These are phyloP conservation scores for Ogataea nakhonphanomensis DNA, from an alignment of 805 yeast species.

Conservation along the genomic window DNA sequence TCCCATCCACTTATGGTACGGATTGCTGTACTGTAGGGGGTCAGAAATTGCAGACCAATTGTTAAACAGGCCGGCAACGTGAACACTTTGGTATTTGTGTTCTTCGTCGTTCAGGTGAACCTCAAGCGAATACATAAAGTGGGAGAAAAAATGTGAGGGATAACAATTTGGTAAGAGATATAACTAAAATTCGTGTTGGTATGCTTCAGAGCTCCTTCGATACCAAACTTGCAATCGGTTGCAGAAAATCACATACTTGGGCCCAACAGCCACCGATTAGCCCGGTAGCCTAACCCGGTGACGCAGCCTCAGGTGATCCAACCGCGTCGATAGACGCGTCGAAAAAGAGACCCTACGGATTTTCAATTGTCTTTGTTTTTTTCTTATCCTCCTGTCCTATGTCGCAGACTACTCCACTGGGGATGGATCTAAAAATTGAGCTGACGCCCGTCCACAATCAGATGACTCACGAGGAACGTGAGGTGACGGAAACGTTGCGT, in stretches of 20 bases:
- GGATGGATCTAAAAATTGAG: slow-evolving; percentile 2
- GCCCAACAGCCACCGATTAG: no score
- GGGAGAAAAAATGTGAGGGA: slow-evolving; percentile 6
- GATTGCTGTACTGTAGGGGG: slow-evolving; percentile 5
- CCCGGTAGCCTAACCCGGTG: background rate
- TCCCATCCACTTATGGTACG: slow-evolving; percentile 10
- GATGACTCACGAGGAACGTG: slow-evolving; percentile 6
- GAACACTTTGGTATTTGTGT: slow-evolving; percentile 9
- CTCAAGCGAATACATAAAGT: slow-evolving; percentile 6
- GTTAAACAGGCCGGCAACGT: slow-evolving; percentile 25
- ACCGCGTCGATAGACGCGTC: slow-evolving; percentile 6
- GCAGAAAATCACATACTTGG: no score
- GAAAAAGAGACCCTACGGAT: background rate
- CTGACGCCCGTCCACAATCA: slow-evolving; percentile 16
- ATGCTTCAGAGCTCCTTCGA: no score
- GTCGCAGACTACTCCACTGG: slow-evolving; percentile 5
- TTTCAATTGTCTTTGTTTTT: background rate
- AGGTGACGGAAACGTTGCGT: slow-evolving; percentile 23
- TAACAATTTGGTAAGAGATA: background rate
- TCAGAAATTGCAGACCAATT: slow-evolving; percentile 16
- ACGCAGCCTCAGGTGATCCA: background rate
- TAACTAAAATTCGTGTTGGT: background rate
- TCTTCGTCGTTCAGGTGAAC: slow-evolving; percentile 19
- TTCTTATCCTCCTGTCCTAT: slow-evolving; percentile 1
- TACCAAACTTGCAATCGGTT: no score